Conservation (phyloP, 2,329 filamentous ascomycete genomes). For the Stemphylium beticola region DNA sequence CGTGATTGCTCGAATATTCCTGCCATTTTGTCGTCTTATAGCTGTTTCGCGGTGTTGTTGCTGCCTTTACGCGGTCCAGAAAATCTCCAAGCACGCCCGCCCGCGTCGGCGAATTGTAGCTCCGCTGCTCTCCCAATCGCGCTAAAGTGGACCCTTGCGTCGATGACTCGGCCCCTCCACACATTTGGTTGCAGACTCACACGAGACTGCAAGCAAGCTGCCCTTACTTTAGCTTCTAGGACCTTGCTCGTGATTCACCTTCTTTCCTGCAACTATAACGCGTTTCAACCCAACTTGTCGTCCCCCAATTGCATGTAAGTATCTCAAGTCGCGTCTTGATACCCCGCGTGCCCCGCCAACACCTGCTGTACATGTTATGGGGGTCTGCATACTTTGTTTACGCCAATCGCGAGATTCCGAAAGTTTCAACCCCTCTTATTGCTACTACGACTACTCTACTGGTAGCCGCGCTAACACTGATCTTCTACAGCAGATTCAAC, state of each 20-base stretch:
- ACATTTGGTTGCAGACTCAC: constrained; percentile 32
- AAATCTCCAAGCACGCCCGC: constrained; percentile 32
- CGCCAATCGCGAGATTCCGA: not conserved
- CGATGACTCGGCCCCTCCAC: constrained; percentile 40
- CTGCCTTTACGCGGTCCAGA: constrained; percentile 38
- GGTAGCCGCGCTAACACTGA: constrained; percentile 11
- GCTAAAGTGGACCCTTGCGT: constrained; percentile 27
- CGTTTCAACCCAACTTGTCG: not conserved
- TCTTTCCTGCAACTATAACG: not conserved
- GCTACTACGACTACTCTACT: not conserved
- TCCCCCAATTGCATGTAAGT: constrained; percentile 8
- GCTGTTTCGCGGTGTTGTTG: constrained; percentile 39
- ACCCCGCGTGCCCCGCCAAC: constrained; percentile 45
- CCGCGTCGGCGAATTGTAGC: constrained; percentile 31
- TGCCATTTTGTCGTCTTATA: constrained; percentile 68
- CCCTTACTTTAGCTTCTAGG: constrained; percentile 7
- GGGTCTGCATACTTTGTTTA: not conserved
- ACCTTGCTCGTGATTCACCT: constrained; percentile 13
- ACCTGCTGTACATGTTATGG: not conserved
- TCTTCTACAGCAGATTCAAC: constrained; percentile 9
- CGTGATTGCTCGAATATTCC: constrained; percentile 95
- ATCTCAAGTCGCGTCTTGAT: constrained; percentile 11
- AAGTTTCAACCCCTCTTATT: not conserved
- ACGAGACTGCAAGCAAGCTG: constrained; percentile 31
- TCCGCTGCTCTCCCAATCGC: constrained; percentile 21